Conservation (phyloP, 306 rosid species). For the Mucuna pruriens region DNA sequence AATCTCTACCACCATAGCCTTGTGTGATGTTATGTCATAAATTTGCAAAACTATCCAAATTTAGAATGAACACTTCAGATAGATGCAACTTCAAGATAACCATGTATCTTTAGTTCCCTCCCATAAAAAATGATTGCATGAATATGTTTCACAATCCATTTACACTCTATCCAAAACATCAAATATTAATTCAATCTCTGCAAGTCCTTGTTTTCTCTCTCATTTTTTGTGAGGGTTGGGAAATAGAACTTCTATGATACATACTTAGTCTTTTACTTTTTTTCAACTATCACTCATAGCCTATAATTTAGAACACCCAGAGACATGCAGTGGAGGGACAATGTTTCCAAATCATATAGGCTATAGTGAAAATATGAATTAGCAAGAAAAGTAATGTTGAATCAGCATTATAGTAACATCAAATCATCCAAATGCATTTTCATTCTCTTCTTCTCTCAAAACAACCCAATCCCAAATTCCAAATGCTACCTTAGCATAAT, state of each 20-base stretch:
- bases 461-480: constrained; percentile 33
- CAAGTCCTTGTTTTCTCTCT: not conserved
- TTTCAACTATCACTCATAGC: not conserved
- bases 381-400: not conserved
- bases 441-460: constrained; percentile 14
- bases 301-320: constrained; percentile 4
- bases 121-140: not conserved
- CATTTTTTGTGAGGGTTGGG: not conserved
- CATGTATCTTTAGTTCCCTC: constrained; percentile 15
- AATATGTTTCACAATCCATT: constrained; percentile 11
- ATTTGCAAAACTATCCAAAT: not conserved
- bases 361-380: not conserved
- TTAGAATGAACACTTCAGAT: constrained; percentile 8
- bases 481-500: not conserved
- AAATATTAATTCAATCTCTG: not conserved
- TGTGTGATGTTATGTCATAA: not conserved
- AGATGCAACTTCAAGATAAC: constrained; percentile 2
- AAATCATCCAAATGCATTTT: constrained; percentile 1
- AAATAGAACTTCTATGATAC: constrained; percentile 2
- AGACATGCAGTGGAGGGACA: not conserved
- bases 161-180: not conserved
- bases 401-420: not conserved
- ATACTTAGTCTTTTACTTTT: not conserved
- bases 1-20: not conserved
- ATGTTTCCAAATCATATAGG: constrained; percentile 16